Evolutionary conservation across 305 asterid species (phyloP), one percentile per base, ranked within the genome.

Genomic region (Solanum hybrid): DNA sequence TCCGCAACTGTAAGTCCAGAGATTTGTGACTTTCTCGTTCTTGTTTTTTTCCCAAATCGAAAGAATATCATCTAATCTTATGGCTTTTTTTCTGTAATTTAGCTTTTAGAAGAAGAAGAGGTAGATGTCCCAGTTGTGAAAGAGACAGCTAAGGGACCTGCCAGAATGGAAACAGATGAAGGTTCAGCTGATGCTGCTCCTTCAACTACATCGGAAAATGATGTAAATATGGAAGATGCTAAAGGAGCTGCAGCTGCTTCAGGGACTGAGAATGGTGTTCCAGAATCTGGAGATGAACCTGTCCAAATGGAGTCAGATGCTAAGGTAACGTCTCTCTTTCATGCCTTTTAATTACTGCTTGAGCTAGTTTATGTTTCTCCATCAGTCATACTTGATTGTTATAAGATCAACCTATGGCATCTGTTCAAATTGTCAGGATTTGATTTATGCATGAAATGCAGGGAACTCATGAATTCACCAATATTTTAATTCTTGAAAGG

Each of bases 21-120:
- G 80, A 64, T 73, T 64, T 10, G 34, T 42, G 73, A 37, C 90
- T 26, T 78, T 88, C 71, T 22, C 9, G 3, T 66, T 66, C 73
- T 22, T 64, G 27, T 4, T 81, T 29, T 26, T 22, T 19, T 12
- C 7, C 19, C 8, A 10, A 85, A 85, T 32, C n/a, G 32, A 32
- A 34, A 85, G 32, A 85, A n/a, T 85, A 32, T 85, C 51, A 85
- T 85, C 34, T 60, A 4, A 85, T 12, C 88, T 32, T 85, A 19
- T 85, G 31, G 96, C 72, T 87, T 75, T 87, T 88, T 14, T 35
- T 73, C 76, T 14, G 42, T 72, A 88, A 72, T 85, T 60, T 93
- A 97, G 98, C 98, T 96, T 73, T 86, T 96, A 89, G 99, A 97
- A 91, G 99, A 95, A 92, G 99, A 95, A 36, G 99, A 95, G 75